Evolutionary conservation across 2,329 filamentous ascomycete species (phyloP), one percentile per base, ranked within the genome.

Genomic region (Sporothrix humicola): DNA sequence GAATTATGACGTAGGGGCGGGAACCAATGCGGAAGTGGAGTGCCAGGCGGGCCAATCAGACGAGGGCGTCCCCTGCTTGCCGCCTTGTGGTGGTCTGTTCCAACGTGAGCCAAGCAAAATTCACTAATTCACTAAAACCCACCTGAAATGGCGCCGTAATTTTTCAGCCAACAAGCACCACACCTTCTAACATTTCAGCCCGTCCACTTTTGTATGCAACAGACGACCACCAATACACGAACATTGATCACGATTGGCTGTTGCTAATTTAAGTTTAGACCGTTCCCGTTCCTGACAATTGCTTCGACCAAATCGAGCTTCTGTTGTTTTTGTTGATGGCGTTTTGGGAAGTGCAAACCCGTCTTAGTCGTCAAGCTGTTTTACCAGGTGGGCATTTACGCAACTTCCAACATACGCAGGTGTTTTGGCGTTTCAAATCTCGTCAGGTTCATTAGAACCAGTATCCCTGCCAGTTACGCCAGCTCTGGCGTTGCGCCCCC

Each of bases 21-120:
- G 56, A 59, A 23, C 54, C 61, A 72, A 68, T 72, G 71, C 63
- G 61, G 48, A 66, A 37, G 61, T 69, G 71, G 61, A n/a, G 71
- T 69, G 61, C 17, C 13, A 26, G 20, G 23, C n/a, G 13, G 52
- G 31, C 71, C 71, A 72, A 72, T 72, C n/a, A 72, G 61, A 15
- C 17, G 56, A 17, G 2, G 54, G 52, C 15, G 42, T 46, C 56
- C 42, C 50, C 48, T 69, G 66, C 46, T 13, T 56, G 15, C 66
- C 48, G 65, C 46, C 23, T 46, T 37, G 2, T 20, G 42, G 42
- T 46, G 15, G n/a, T 42, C 42, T 65, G n/a, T 48, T 48, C 31
- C 4, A 37, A 37, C 31, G 31, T 37, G 31, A 37, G 4, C 31
- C 31, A 37, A 37, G 31, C 31, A 37, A 37, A 37, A 37, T 37